Conservation (phyloP, 129 eudicot species). For the Sambucus nigra region DNA sequence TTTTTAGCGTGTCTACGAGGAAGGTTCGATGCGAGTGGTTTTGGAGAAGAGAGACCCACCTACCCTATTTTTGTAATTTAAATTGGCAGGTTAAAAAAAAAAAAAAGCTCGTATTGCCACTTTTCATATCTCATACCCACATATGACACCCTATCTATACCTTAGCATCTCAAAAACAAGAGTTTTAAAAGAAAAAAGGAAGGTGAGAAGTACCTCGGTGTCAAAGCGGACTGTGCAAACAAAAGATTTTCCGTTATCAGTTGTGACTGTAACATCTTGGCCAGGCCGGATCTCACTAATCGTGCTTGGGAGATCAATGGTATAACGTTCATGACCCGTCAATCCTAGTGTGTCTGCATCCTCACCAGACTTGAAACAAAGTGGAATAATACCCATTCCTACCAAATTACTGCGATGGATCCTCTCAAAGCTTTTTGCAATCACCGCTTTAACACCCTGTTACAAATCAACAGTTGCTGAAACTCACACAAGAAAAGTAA, state of each 20-base stretch:
- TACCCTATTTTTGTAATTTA: no score
- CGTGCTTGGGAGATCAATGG: constrained; percentile 60
- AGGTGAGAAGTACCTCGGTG: constrained; percentile 64
- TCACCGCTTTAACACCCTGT: constrained; percentile 88
- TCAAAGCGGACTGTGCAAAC: constrained; percentile 83
- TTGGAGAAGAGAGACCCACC: no score
- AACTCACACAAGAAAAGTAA: background rate
- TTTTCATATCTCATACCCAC: background rate
- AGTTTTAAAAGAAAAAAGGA: constrained; percentile 4
- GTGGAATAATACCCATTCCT: constrained; percentile 88
- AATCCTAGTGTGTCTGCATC: constrained; percentile 74
- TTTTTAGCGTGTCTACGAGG: no score
- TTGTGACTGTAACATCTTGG: constrained; percentile 64
- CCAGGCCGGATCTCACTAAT: constrained; percentile 78
- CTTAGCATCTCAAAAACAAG: background rate
- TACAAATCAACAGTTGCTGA: background rate
- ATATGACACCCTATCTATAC: background rate
- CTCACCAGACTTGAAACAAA: constrained; percentile 86
- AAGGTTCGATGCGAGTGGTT: no score
- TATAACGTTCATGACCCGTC: constrained; percentile 85
- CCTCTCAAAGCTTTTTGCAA: constrained; percentile 91
- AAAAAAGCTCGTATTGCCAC: no score
- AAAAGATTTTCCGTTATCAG: constrained; percentile 78
- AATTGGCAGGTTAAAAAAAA: no score
- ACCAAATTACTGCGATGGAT: constrained; percentile 93